Evolutionary conservation across 164 flowering plant species (phyloP), one percentile per base, ranked within the genome.

Genomic region (Kingdonia uniflora): DNA sequence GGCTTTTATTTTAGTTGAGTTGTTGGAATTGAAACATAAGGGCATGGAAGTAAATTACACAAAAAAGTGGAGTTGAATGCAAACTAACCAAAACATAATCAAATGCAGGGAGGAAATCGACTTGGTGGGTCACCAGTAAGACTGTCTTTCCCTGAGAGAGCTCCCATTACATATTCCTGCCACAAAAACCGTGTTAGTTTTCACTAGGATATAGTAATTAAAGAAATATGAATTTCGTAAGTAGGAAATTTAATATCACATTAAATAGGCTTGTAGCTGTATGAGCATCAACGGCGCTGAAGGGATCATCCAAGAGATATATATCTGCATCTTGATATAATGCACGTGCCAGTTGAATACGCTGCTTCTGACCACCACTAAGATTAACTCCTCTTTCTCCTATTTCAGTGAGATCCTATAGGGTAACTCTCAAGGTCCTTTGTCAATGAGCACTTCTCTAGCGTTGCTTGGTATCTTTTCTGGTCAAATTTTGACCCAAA

Each of bases 331-430:
- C 67, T 57, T 84, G 87, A 65, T 89, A 89, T 1, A 89, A 68
- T 26, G 95, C 97, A 37, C 97, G 86, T 13, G 97, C 97, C 5
- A 89, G 87, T 65, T 89, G 95, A 61, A 89, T 66, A 23, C 95
- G 71, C 51, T 89, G 97, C 76, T 85, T 88, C 64, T 88, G 97
- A 15, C 97, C 97, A 62, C 97, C 97, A 55, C 97, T 88, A 5
- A 88, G 80, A 62, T 84, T 89, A 14, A 84, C 80, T 8, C 95
- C 97, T 73, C 94, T 79, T 74, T 89, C 94, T 33, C 95, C 95
- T 42, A 89, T 86, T 71, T 77, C 71, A 14, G 97, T 86, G 19
- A 71, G 78, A 66, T 89, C 95, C 92, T 84, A 61, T 63, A 71
- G 1, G 89, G 83, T 43, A 85, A 61, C 76, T 80, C 62, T 84